A percentile compares a stretch with the other conserved stretches of the same genome.
phyloP scores from a whole-genome alignment of 441 rosid species.

The Populus hybrid region DNA sequence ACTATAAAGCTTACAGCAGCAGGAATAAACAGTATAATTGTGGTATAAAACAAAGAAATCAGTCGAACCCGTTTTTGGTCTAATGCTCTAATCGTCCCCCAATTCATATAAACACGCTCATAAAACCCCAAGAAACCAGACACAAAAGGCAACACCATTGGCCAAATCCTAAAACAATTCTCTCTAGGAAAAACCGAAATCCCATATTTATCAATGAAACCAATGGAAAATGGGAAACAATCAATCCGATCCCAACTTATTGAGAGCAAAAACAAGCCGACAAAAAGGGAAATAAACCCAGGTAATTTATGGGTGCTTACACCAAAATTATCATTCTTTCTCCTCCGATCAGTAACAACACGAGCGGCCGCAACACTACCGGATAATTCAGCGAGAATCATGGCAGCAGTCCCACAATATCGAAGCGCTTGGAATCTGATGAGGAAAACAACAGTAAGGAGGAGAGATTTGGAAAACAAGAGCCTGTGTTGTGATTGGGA shows the following conservation, averaged over 20 bases:
- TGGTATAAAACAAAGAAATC: slow-evolving; percentile 61
- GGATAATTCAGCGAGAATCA: slow-evolving; percentile 86
- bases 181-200: slow-evolving; percentile 48
- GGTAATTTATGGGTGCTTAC: slow-evolving; percentile 28
- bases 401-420: slow-evolving; percentile 85
- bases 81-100: slow-evolving; percentile 54
- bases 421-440: slow-evolving; percentile 84
- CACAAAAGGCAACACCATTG: slow-evolving; percentile 76
- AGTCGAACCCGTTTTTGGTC: slow-evolving; percentile 67
- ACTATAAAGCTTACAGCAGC: slow-evolving; percentile 58
- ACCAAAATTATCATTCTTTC: slow-evolving; percentile 17
- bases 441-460: slow-evolving; percentile 52
- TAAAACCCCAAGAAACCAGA: slow-evolving; percentile 86
- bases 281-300: slow-evolving; percentile 58
- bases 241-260: slow-evolving; percentile 85
- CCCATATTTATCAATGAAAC: slow-evolving; percentile 37
- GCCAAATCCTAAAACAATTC: slow-evolving; percentile 70
- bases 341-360: slow-evolving; percentile 30
- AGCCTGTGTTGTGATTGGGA: slow-evolving; percentile 52
- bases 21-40: slow-evolving; percentile 63
- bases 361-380: slow-evolving; percentile 66
- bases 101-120: slow-evolving; percentile 67
- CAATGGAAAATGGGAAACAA: slow-evolving; percentile 66
- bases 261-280: slow-evolving; percentile 65
- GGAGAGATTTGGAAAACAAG: slow-evolving; percentile 44